Evolutionary conservation across 805 yeast genomes (phyloP).

Genomic region (Metschnikowia chrysomelidarum): DNA sequence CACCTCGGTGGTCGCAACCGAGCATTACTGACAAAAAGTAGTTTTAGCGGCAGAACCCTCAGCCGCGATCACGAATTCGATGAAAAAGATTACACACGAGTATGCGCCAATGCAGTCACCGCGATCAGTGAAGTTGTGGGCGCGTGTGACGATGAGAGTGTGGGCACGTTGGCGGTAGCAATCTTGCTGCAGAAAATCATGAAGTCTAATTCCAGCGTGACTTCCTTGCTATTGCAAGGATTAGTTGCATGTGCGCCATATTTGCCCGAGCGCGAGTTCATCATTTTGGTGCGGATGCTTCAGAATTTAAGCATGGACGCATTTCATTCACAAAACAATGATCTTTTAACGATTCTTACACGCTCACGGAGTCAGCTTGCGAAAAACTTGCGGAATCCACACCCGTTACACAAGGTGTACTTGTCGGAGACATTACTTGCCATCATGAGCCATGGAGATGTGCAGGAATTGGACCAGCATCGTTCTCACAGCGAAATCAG

Average conservation of each 20-base stretch:
- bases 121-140: conserved; percentile 67
- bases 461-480: conserved; percentile 70
- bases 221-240: conserved; percentile 56
- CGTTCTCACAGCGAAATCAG: conserved; percentile 73
- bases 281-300: conserved; percentile 57
- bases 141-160: conserved; percentile 64
- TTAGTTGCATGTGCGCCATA: conserved; percentile 60
- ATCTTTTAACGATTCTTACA: conserved; percentile 39
- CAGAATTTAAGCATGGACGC: conserved; percentile 49
- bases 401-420: conserved; percentile 52
- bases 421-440: conserved; percentile 63
- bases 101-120: conserved; percentile 65
- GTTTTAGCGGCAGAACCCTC: neutral
- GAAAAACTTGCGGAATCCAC: conserved; percentile 30
- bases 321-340: conserved; percentile 37
- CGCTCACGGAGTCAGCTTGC: conserved; percentile 51
- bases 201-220: conserved; percentile 48
- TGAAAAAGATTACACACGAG: conserved; percentile 33
- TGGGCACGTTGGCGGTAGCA: conserved; percentile 75
- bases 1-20: conserved; percentile 10
- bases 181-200: conserved; percentile 75
- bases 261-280: conserved; percentile 65
- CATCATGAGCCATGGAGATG: conserved; percentile 78
- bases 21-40: conserved; percentile 9
- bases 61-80: conserved; percentile 5